Conservation (phyloP, 805 yeast species). For the Danielia reshetovae region DNA sequence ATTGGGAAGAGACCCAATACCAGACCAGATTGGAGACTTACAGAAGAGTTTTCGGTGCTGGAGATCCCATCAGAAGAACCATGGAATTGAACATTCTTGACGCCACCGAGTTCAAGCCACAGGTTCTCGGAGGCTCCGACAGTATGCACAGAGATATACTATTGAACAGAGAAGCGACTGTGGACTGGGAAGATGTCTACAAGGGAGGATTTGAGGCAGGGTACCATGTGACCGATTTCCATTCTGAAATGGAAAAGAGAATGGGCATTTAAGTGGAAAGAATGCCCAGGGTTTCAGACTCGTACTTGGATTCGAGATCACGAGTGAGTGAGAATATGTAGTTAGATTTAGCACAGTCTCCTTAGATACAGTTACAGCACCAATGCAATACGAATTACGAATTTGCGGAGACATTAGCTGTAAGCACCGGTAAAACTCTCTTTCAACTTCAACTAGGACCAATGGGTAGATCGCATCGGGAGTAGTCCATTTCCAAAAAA, state of each 20-base stretch:
- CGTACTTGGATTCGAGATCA: too few species aligned
- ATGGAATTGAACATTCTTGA: constrained; percentile 83
- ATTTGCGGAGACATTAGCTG: too few species aligned
- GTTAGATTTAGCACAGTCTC: too few species aligned
- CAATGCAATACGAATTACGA: too few species aligned
- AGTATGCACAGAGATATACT: constrained; percentile 74
- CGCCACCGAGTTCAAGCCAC: constrained; percentile 66
- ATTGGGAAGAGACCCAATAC: constrained; percentile 79
- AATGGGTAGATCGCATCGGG: constrained; percentile 1
- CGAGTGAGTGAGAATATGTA: too few species aligned
- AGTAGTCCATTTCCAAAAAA: too few species aligned
- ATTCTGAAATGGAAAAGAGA: constrained; percentile 65
- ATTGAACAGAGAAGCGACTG: constrained; percentile 64
- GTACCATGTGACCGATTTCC: constrained; percentile 50
- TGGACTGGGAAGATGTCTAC: constrained; percentile 95
- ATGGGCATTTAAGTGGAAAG: constrained; percentile 53
- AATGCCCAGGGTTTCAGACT: too few species aligned
- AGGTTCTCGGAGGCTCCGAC: constrained; percentile 52
- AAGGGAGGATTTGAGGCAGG: constrained; percentile 48
- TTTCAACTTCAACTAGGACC: too few species aligned
- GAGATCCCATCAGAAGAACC: constrained; percentile 86
- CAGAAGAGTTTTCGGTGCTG: constrained; percentile 84
- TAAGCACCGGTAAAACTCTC: too few species aligned
- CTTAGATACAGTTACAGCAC: too few species aligned
- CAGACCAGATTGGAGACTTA: constrained; percentile 70